phyloP scores from a whole-genome alignment of 129 eudicot species.

The Flaveria sonorensis region DNA sequence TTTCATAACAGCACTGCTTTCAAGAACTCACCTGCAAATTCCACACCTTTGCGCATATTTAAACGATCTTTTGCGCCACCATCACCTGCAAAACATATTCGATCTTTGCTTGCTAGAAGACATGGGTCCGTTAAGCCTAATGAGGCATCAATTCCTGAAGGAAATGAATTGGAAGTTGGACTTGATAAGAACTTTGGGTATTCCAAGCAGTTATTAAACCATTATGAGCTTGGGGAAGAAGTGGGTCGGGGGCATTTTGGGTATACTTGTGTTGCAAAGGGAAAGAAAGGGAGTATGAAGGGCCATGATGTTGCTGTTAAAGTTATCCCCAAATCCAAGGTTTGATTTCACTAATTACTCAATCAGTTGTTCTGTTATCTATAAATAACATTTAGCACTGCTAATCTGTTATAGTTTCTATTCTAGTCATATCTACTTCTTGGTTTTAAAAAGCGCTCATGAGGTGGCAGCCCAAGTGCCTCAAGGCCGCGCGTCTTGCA shows the following conservation, averaged over 20 bases:
- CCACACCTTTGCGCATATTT: conserved; percentile 80
- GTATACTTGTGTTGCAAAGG: conserved; percentile 85
- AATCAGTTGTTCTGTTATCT: neutral
- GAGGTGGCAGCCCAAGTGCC: neutral
- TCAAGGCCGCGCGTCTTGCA: neutral
- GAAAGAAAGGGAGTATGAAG: conserved; percentile 89
- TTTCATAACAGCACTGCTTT: conserved; percentile 59
- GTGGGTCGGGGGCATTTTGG: conserved; percentile 99
- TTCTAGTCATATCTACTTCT: neutral
- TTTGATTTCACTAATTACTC: conserved; percentile 30
- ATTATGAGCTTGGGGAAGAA: conserved; percentile 91
- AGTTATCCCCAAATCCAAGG: conserved; percentile 98
- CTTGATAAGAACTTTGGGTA: conserved; percentile 91
- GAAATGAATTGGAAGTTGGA: conserved; percentile 79
- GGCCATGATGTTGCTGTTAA: conserved; percentile 98
- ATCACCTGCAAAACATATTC: conserved; percentile 95
- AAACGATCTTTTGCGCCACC: conserved; percentile 96
- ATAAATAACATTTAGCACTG: neutral
- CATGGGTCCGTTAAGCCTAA: conserved; percentile 95
- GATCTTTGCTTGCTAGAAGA: conserved; percentile 85
- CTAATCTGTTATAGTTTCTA: conserved; percentile 7
- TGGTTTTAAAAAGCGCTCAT: neutral
- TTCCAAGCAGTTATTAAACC: conserved; percentile 64
- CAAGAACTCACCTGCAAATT: conserved; percentile 90
- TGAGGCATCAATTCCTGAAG: conserved; percentile 93